Base-by-base conservation (phyloP, 2,329 filamentous ascomycete species). In the Cytospora schulzeri region DNA sequence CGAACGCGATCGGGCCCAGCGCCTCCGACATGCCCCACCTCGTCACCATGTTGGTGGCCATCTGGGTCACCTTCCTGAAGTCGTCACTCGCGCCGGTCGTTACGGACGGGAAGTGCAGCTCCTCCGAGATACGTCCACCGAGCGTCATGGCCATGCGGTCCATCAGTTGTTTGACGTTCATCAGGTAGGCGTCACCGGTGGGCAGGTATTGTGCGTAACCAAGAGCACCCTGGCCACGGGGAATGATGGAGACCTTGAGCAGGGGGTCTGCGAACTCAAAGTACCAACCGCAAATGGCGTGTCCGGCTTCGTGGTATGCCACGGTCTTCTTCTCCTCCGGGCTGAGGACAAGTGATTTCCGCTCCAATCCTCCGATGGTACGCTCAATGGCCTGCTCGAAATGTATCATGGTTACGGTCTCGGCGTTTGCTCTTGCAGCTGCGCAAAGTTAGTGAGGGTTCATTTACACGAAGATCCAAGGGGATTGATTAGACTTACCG, bases 141-240 rank as follows among this genome's bases (percentile, higher is more conserved):
- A 99, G 88, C 2, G 94, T 97, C 95, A 99, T 99, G 69, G 95
- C 95, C 95, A 99, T 99, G 71, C 95, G 93, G 77, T 99, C 95
- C 92, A 98, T 97, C 51, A 99, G 84, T 79, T 99, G 95, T 75
- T 93, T 89, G 68, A 92, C 89, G 73, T 90, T 97, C 93, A 99
- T 95, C 68, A 99, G 85, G 76, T 98, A 98, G 11, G 92, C 92
- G 74, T 99, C 95, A 63, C 89, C 88, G 26, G 89, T 85, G 0
- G 95, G 95, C n/a, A 99, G 85, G 76, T 98, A 98, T 77, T 99
- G 95, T 1, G 95, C 95, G 75, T 99, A 99, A 11, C 95, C 95
- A 19, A 99, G 83, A 29, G 93, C 93, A 41, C 93, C 95, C 76
- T 95, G 91, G 63, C 94, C 95, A 74, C 95, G 93, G 22, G 95